Evolutionary conservation across 192 early-diverging fungal genomes (phyloP), one percentile per base, ranked within the genome.

Genomic region (Cetraspora pellucida): DNA sequence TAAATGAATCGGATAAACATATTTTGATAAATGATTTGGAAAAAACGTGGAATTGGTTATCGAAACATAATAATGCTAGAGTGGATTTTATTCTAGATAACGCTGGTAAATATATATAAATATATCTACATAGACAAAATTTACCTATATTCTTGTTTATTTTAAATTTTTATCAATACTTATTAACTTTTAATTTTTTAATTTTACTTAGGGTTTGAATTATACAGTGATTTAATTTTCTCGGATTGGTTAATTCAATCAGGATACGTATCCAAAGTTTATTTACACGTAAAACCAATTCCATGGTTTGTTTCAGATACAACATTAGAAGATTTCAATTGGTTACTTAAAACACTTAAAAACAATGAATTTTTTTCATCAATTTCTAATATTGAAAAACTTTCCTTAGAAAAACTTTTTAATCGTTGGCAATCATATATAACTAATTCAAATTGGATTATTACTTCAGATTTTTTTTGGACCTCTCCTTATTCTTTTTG

Each of bases 261-360:
- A 1, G 88, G 89, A 16, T 82, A 87, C 31, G 95, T 93, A 0
- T 79, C 74, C 8, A 79, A 85, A 45, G 80, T 98, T 16, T 86
- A 92, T 23, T 95, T 98, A 80, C 94, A 98, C 76, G 84, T 89
- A 70, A 99, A 99, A 80, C 78, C 84, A 17, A 89, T 95, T 67
- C 96, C 96, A 27, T 99, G 97, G 97, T 99, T 96, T 74, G 97
- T 99, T 23, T 95, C 94, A 0, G 97, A 99, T 78, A 93, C 93
- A 23, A 94, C 93, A 45, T 84, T 85, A 6, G 71, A 77, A 1
- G 97, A 99, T 75, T 92, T 99, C 59, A 82, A 92, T 46, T 93
- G 90, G 85, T 81, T 93, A 45, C 68, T 94, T 30, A 37, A 9
- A 7, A 10, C 70, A 72, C 75, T 43, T 81, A 79, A 30, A 31